Evolutionary conservation across 2,329 filamentous ascomycete genomes (phyloP), one percentile per base, ranked within the genome.

Genomic region (Phialemoniopsis sp.): DNA sequence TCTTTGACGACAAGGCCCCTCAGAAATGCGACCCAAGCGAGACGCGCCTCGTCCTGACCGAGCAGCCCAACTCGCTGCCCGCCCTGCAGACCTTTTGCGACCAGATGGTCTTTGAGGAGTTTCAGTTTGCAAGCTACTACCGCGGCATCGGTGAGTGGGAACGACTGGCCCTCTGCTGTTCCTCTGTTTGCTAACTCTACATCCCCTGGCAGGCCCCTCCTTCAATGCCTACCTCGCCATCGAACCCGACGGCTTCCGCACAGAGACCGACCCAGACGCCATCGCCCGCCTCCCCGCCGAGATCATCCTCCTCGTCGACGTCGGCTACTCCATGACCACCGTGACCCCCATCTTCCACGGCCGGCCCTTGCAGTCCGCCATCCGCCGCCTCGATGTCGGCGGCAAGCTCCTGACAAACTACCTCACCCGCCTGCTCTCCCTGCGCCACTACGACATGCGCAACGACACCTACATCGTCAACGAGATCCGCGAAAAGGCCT

Each of bases 91-190:
- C 83, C 30, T 93, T 96, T 58, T 89, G 88, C 51, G 93, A 98
- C 56, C 91, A 98, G 67, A 89, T 98, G 56, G 80, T 97, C 2
- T 97, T 98, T 68, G 93, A 98, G 58, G 90, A 97, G 58, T 98
- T 93, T 67, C 88, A 88, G 3, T 98, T 98, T 62, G 78, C 84
- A 10, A 85, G 86, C 49, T 95, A 95, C 64, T 85, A 85, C 48
- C 80, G 93, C 44, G 82, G 79, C 41, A 69, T 87, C 47, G 87
- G 87, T 78, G 14, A 18, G 19, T 41, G 18, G 12, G 30, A 15
- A 48, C 49, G 37, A 45, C 18, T 18, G 8, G 12, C 17, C 7
- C 42, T 13, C 13, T 15, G 13, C 1, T 28, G 37, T 52, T 31
- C 46, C 38, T 32, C 16, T 9, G 26, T 32, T 28, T 8, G 18